A percentile compares a stretch with the other conserved stretches of the same genome.
These are phyloP conservation scores for Botrytis cinerea DNA, from an alignment of 2,329 filamentous ascomycete species.

Conservation along the genomic window DNA sequence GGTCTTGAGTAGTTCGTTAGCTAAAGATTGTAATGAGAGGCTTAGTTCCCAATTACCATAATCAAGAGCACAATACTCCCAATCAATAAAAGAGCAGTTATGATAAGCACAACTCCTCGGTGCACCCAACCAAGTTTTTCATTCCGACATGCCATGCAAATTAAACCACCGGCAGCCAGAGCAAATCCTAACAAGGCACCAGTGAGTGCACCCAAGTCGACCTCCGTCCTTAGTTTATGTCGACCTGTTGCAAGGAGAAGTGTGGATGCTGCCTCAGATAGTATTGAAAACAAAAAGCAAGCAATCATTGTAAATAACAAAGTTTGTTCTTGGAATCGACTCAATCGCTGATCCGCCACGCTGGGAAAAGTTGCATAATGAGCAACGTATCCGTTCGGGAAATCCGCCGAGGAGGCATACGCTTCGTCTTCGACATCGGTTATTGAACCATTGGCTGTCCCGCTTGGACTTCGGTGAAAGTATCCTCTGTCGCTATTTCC, in stretches of 20 bases:
- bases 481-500: conserved; percentile 31
- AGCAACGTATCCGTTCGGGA: conserved; percentile 54
- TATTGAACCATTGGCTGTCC: conserved; percentile 39
- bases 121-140: conserved; percentile 49
- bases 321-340: conserved; percentile 54
- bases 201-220: conserved; percentile 71
- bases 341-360: conserved; percentile 53
- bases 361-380: conserved; percentile 57
- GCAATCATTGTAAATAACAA: conserved; percentile 56
- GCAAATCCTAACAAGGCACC: conserved; percentile 68
- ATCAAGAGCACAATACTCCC: conserved; percentile 56
- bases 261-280: conserved; percentile 64
- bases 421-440: conserved; percentile 52
- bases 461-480: conserved; percentile 31
- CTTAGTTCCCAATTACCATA: conserved; percentile 48
- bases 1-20: neutral
- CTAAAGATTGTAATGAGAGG: conserved; percentile 9
- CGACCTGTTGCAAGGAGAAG: conserved; percentile 68
- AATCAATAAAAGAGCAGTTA: conserved; percentile 51
- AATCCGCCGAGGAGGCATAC: conserved; percentile 52
- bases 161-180: conserved; percentile 62
- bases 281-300: conserved; percentile 59
- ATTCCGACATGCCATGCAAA: conserved; percentile 56
- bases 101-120: conserved; percentile 47
- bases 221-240: conserved; percentile 67